Evolutionary conservation across 164 flowering plant genomes (phyloP).

Genomic region (Cinnamomum chago): DNA sequence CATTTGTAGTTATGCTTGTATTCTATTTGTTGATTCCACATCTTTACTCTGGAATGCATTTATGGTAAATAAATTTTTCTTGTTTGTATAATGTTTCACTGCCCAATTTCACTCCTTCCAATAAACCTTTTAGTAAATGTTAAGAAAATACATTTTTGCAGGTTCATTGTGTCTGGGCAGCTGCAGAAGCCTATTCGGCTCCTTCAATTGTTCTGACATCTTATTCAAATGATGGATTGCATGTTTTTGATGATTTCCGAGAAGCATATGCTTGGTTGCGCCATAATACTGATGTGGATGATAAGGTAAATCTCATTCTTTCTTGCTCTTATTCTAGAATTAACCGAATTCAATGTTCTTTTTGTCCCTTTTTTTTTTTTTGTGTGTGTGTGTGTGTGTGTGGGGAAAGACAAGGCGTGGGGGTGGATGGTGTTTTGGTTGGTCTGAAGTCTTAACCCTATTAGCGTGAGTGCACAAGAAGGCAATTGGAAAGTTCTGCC

Average conservation of each 20-base stretch:
- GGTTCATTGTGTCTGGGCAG: conserved; percentile 99
- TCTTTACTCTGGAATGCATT: neutral
- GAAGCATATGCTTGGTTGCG: conserved; percentile 98
- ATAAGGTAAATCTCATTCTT: conserved; percentile 53
- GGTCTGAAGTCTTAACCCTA: no score
- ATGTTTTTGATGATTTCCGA: conserved; percentile 98
- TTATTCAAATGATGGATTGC: conserved; percentile 78
- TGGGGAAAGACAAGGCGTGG: no score
- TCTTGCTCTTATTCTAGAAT: neutral
- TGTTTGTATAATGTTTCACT: neutral
- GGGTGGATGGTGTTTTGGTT: no score
- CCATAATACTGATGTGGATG: conserved; percentile 97
- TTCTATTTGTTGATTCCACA: neutral
- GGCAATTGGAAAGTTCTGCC: no score
- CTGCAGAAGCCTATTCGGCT: conserved; percentile 99
- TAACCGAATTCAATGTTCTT: neutral
- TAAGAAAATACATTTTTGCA: conserved; percentile 19
- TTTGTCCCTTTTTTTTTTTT: no score
- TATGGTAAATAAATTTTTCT: no score
- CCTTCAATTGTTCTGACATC: conserved; percentile 97
- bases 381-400: no score
- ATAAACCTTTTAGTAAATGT: neutral
- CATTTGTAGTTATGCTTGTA: neutral
- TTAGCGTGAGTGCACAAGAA: no score
- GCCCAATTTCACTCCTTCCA: neutral